Conservation (phyloP, 2,329 filamentous ascomycete species). For the Cordyceps cicadae region DNA sequence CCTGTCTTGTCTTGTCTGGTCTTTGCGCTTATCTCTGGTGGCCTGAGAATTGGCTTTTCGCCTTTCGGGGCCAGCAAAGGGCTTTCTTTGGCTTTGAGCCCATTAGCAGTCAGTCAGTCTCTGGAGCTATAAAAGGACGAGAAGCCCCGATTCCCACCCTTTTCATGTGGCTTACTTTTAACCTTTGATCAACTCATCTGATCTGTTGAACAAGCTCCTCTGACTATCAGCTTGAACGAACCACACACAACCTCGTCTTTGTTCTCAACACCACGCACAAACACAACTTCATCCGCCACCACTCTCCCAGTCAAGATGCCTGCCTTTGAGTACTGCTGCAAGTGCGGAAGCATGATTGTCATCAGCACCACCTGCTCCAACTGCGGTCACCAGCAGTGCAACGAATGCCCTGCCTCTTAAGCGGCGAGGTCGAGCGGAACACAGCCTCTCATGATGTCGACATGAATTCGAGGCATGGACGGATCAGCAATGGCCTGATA, state of each 20-base stretch:
- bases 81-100: not conserved
- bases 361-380: constrained; percentile 46
- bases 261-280: not conserved
- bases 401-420: constrained; percentile 32
- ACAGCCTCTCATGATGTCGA: constrained; percentile 6
- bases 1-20: not conserved
- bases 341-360: constrained; percentile 48
- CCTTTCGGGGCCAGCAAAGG: not conserved
- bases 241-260: not conserved
- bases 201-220: not conserved
- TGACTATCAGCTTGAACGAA: not conserved
- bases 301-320: constrained; percentile 27
- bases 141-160: not conserved
- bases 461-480: not conserved
- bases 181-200: not conserved
- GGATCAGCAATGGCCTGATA: not conserved
- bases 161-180: not conserved
- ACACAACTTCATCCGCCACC: constrained; percentile 8
- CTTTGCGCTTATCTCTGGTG: constrained; percentile 10
- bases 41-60: constrained; percentile 8
- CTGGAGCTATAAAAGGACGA: constrained; percentile 6
- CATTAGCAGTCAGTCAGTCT: not conserved
- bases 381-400: constrained; percentile 44
- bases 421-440: not conserved
- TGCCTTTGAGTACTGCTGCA: constrained; percentile 45